phyloP scores from a whole-genome alignment of 441 rosid species.

The Manihot esculenta region DNA sequence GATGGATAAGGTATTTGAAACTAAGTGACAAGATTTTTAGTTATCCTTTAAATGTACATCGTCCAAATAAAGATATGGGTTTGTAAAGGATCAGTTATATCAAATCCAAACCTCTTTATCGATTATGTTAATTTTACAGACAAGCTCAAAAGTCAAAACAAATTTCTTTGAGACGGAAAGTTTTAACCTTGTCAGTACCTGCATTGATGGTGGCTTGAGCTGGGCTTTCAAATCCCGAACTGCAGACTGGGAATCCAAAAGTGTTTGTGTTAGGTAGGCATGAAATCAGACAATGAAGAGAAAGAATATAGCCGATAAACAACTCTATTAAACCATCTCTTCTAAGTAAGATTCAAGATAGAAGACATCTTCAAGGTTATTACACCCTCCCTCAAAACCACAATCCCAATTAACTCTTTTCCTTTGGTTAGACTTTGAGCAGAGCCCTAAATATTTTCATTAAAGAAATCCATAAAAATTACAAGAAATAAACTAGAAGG shows the following conservation, averaged over 20 bases:
- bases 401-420: neutral
- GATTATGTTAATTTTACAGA: neutral
- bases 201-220: constrained; percentile 98
- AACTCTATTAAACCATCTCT: neutral
- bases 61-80: too few species aligned
- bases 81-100: neutral
- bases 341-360: neutral
- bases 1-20: neutral
- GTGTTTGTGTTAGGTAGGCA: constrained; percentile 21
- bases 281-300: constrained; percentile 2
- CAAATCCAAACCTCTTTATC: neutral
- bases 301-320: constrained; percentile 3
- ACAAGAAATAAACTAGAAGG: neutral
- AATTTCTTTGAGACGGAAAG: neutral
- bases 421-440: neutral
- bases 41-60: too few species aligned
- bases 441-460: neutral
- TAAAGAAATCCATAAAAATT: neutral
- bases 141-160: neutral
- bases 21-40: too few species aligned
- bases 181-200: constrained; percentile 49
- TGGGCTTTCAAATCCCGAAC: constrained; percentile 92
- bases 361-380: neutral
- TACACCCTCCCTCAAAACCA: neutral
- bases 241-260: constrained; percentile 67